Percentiles rank a stretch among this genome's conserved stretches.
Conservation (phyloP, 2,329 filamentous ascomycete genomes). For the Penicillium oxalicum region DNA sequence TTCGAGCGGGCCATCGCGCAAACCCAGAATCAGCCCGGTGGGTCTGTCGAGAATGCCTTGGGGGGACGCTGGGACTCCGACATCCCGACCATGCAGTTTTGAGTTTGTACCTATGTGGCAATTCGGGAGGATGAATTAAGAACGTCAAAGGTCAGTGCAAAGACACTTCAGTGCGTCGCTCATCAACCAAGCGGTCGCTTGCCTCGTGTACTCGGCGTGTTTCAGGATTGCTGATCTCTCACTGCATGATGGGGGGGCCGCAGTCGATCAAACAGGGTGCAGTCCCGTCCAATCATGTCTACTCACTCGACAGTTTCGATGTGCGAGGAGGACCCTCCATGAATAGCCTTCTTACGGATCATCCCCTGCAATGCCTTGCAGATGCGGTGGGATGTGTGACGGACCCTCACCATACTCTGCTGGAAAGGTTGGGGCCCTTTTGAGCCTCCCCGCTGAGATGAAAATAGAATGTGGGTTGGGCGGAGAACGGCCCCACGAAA, state of each 20-base stretch:
- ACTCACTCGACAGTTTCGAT: too few relatives aligned
- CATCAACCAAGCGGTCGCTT: too few relatives aligned
- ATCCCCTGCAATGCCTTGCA: neutral
- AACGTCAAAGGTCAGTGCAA: too few relatives aligned
- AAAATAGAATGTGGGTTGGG: conserved; percentile 1
- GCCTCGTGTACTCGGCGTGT: conserved; percentile 10
- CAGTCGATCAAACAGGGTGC: neutral
- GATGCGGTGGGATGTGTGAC: neutral
- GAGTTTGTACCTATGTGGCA: too few relatives aligned
- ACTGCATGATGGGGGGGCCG: conserved; percentile 7
- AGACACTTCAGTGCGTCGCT: too few relatives aligned
- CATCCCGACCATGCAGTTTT: too few relatives aligned
- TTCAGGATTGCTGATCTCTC: conserved; percentile 15
- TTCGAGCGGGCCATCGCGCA: neutral
- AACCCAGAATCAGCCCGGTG: conserved; percentile 16
- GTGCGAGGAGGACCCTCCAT: too few relatives aligned
- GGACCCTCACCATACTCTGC: neutral
- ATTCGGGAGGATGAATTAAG: too few relatives aligned
- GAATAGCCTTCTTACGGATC: neutral
- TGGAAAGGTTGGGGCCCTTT: neutral
- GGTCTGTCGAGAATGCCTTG: conserved; percentile 11
- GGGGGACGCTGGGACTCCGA: too few relatives aligned
- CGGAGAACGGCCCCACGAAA: neutral
- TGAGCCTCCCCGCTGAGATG: neutral
- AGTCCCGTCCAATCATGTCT: too few relatives aligned